Evolutionary conservation across 2,329 filamentous ascomycete species (phyloP).

Genomic region (Cercospora sp.): DNA sequence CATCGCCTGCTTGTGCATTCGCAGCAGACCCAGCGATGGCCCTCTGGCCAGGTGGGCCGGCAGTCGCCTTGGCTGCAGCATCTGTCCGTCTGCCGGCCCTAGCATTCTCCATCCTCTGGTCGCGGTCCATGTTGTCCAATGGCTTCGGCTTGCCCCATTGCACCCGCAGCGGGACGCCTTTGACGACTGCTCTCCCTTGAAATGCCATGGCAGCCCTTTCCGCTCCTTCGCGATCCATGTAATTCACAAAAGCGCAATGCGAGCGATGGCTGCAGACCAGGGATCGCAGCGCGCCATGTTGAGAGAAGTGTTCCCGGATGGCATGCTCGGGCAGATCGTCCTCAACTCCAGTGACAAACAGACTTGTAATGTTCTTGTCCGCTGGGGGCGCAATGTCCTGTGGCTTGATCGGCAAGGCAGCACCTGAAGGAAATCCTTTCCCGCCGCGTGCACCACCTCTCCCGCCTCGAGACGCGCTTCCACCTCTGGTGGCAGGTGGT

Average conservation of each 20-base stretch:
- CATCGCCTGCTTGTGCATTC: slow-evolving; percentile 44
- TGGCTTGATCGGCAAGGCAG: slow-evolving; percentile 74
- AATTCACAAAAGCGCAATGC: slow-evolving; percentile 97
- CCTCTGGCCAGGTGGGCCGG: slow-evolving; percentile 31
- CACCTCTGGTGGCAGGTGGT: slow-evolving; percentile 12
- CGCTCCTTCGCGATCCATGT: slow-evolving; percentile 76
- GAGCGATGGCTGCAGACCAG: slow-evolving; percentile 95
- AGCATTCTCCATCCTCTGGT: slow-evolving; percentile 78
- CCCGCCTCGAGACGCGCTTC: slow-evolving; percentile 37
- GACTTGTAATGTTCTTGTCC: slow-evolving; percentile 83
- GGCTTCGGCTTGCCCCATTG: slow-evolving; percentile 93
- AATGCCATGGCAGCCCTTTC: slow-evolving; percentile 82
- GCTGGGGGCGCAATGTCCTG: slow-evolving; percentile 83
- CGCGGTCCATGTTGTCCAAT: slow-evolving; percentile 85
- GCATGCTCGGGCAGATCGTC: slow-evolving; percentile 94
- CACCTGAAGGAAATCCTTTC: slow-evolving; percentile 66
- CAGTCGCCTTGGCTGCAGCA: slow-evolving; percentile 28
- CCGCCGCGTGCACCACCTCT: slow-evolving; percentile 48
- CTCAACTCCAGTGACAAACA: slow-evolving; percentile 93
- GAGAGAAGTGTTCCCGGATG: slow-evolving; percentile 84
- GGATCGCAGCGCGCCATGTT: slow-evolving; percentile 86
- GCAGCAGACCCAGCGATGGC: slow-evolving; percentile 40
- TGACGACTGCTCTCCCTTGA: slow-evolving; percentile 84
- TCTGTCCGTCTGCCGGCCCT: slow-evolving; percentile 67
- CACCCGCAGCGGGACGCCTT: slow-evolving; percentile 84